Evolutionary conservation across 495 filamentous ascomycete species (phyloP), one percentile per base, ranked within the genome.

Genomic region (Aspergillus kassunensis): DNA sequence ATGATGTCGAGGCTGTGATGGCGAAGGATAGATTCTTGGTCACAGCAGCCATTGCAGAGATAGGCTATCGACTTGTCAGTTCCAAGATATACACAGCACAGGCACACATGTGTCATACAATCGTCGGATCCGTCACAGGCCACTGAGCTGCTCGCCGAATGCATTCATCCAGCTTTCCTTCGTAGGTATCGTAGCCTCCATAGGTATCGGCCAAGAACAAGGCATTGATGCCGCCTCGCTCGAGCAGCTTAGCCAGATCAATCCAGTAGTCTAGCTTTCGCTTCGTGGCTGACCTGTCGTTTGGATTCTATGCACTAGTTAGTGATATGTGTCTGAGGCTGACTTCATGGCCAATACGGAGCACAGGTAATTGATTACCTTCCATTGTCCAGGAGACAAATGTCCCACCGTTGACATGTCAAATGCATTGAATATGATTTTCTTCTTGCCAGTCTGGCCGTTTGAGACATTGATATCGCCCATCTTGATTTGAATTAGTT

Each of bases 381-480:
- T 80, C 80, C 80, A 85, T 40, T 83, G 78, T 5, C 83, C 83
- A 7, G 83, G 81, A 25, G 80, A 80, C 57, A 84, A 68, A 63
- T 88, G 83, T 11, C 83, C 84, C 53, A 79, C 70, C 44, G 79
- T 82, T 31, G 64, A 81, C 74, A 79, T 78, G 23, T 82, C 82
- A 55, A 86, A 86, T 23, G 81, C 83, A 65, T 86, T 85, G 51
- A 86, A 62, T 51, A 86, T 75, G 23, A 85, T 76, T 36, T 77
- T 75, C 63, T 84, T 84, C 61, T 79, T 84, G 52, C 30, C 44
- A 11, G 19, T 24, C 20, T 45, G 44, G 25, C 44, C 44, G 33
- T 34, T 18, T 15, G 31, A 2, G 12, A 12, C 23, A 11, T 19
- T 44, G 20, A 19, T 24, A 35, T 49, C 49, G 29, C 48, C 49